Conservation (phyloP, 2,329 filamentous ascomycete species). For the Talaromyces albobiverticillius region DNA sequence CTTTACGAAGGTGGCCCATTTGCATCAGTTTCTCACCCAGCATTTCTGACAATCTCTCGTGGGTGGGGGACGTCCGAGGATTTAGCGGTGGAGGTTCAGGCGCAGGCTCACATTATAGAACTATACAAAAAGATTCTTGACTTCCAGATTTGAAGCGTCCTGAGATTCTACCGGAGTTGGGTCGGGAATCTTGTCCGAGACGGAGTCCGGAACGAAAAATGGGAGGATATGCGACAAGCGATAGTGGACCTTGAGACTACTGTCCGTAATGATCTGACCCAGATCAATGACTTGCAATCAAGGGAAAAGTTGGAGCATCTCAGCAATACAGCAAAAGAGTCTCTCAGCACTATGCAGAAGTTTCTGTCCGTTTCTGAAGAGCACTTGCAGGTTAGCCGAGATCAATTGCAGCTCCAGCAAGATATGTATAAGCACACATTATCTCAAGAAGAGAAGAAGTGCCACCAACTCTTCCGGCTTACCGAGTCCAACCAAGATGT, state of each 20-base stretch:
- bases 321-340: not conserved
- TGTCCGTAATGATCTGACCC: not conserved
- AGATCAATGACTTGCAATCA: not conserved
- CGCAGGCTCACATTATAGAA: conserved; percentile 16
- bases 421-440: not conserved
- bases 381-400: not conserved
- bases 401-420: not conserved
- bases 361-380: not conserved
- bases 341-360: not conserved
- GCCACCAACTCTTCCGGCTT: conserved; percentile 10
- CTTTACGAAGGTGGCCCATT: no score
- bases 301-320: not conserved
- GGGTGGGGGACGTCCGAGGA: conserved; percentile 5
- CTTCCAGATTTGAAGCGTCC: conserved; percentile 34
- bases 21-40: no score
- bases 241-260: not conserved
- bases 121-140: conserved; percentile 35
- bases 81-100: conserved; percentile 12
- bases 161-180: conserved; percentile 28
- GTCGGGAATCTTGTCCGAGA: not conserved
- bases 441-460: conserved; percentile 9
- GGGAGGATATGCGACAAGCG: not conserved
- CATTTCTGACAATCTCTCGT: no score
- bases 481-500: not conserved
- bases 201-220: not conserved